Conservation (phyloP, 495 filamentous ascomycete genomes). For the Talaromyces borbonicus region DNA sequence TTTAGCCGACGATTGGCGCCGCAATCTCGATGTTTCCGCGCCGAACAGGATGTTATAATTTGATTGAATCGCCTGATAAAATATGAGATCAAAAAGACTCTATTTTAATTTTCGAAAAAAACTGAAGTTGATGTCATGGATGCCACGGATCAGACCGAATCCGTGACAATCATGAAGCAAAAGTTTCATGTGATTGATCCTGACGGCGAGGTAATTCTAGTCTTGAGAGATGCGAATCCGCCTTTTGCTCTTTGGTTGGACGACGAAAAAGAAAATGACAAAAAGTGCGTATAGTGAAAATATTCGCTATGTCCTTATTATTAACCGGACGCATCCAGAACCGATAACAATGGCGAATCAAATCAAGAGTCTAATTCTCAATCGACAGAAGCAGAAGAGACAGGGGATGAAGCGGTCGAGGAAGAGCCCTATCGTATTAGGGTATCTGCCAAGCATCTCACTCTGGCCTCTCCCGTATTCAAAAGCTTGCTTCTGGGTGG, state of each 20-base stretch:
- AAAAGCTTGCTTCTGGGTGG: constrained; percentile 8
- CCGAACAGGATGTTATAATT: too few relatives aligned
- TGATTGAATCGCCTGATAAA: too few relatives aligned
- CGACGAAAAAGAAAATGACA: not conserved
- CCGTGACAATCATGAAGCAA: too few relatives aligned
- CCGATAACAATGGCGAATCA: not conserved
- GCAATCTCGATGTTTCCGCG: too few relatives aligned
- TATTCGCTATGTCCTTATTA: too few relatives aligned
- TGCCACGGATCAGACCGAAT: too few relatives aligned
- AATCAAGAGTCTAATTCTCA: not conserved
- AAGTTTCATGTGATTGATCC: constrained; percentile 10
- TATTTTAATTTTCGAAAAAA: too few relatives aligned
- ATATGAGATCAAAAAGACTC: too few relatives aligned
- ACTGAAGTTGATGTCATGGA: too few relatives aligned
- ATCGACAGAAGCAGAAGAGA: not conserved
- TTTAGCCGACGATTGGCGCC: too few relatives aligned
- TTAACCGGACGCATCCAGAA: too few relatives aligned
- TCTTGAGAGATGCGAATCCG: constrained; percentile 3
- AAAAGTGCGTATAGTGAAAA: too few relatives aligned
- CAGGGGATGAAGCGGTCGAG: not conserved
- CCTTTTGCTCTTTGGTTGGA: constrained; percentile 1
- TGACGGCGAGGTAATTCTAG: constrained; percentile 9
- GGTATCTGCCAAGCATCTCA: constrained; percentile 38
- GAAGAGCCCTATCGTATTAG: constrained; percentile 11
- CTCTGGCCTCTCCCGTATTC: constrained; percentile 33